Conservation (phyloP, 805 yeast genomes). For the Jamesozyma jinghongensis region DNA sequence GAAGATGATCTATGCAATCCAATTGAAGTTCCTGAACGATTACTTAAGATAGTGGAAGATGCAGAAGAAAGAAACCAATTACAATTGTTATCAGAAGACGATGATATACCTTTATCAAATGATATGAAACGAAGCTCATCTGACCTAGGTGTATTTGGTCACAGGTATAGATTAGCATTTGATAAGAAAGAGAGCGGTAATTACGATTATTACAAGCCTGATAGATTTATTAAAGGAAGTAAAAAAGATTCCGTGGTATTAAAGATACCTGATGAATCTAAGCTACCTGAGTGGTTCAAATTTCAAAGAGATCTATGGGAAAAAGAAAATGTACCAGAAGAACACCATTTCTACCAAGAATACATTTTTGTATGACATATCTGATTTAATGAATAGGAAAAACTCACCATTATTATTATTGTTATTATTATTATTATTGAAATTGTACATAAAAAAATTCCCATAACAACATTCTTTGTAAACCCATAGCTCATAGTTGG, state of each 20-base stretch:
- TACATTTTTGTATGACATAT: conserved; percentile 18
- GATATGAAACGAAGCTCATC: conserved; percentile 14
- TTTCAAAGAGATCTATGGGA: conserved; percentile 63
- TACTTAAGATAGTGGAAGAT: conserved; percentile 19
- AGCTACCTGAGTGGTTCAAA: conserved; percentile 70
- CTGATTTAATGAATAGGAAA: no score
- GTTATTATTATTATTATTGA: no score
- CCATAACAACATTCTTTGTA: no score
- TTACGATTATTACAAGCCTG: conserved; percentile 34
- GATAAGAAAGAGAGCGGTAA: conserved; percentile 26
- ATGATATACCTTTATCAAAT: conserved; percentile 3
- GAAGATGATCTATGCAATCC: conserved; percentile 24
- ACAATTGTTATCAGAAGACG: background rate
- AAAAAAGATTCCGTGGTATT: conserved; percentile 16
- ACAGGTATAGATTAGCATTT: conserved; percentile 26
- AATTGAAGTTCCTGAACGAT: conserved; percentile 23
- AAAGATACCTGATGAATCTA: conserved; percentile 50
- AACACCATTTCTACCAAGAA: conserved; percentile 29
- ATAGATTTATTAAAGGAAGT: conserved; percentile 17
- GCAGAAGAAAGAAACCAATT: conserved; percentile 10
- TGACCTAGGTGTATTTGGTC: conserved; percentile 28
- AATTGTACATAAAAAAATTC: no score
- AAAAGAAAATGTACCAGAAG: conserved; percentile 29
- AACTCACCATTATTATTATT: no score
- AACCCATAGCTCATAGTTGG: no score